Evolutionary conservation across 176 grass and related monocot species (phyloP), one percentile per base, ranked within the genome.

Genomic region (Paspalum notatum): DNA sequence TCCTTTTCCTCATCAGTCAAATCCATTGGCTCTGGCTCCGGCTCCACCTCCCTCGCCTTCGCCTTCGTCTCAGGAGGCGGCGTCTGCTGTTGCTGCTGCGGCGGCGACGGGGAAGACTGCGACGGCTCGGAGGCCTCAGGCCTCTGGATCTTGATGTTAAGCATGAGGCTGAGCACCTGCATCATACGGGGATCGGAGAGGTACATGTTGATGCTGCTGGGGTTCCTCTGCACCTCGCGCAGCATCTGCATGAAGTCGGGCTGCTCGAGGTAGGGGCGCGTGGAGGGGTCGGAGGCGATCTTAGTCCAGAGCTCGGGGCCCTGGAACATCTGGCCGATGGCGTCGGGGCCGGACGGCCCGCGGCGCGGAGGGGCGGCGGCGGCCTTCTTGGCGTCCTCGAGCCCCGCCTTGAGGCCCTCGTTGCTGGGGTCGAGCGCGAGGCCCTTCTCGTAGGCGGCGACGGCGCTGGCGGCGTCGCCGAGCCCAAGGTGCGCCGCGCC

Each of bases 301-400:
- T 99, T 99, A 47, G 61, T 89, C 96, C 96, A 99, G n/a, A 99
- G 79, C 71, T 99, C 96, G 38, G 96, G 89, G 8, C 96, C 96
- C 71, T 86, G 88, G 89, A 99, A 99, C 84, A 99, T 90, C 82
- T 99, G 90, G 1, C 88, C 90, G 45, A 99, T 56, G 1, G 16
- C 83, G 52, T 89, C 80, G 52, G 90, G 48, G 63, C 90, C 49
- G 6, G 76, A 55, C 17, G 89, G 80, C 20, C 55, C 3, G 11
- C 81, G 82, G 38, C 88, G 88, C 0, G 82, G 76, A 5, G 68
- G 81, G 8, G 83, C 64, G 9, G 75, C 56, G 6, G 84, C 88
- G 0, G 92, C 90, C 45, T 71, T 85, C 70, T 72, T 83, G 25
- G 95, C 92, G 50, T 98, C 95, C 3, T 93, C 74, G 25, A 98